phyloP scores from a whole-genome alignment of 208 protist species.

The Acanthamoeba castellanii region DNA sequence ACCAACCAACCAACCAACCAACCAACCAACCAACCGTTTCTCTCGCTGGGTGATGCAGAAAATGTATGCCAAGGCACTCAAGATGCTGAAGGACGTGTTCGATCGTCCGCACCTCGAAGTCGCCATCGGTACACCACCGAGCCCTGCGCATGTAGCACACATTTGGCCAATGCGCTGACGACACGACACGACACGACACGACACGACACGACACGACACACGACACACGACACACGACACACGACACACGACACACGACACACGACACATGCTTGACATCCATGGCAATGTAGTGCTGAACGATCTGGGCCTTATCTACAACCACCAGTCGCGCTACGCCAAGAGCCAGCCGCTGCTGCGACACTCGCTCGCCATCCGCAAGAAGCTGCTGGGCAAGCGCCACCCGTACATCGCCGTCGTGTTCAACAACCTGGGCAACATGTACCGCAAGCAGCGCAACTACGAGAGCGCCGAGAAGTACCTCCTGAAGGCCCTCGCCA shows the following conservation, averaged over 20 bases:
- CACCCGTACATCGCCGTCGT: conserved; percentile 69
- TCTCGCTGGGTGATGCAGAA: not conserved
- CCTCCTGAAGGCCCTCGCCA: conserved; percentile 24
- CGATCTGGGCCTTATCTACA: conserved; percentile 70
- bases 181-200: too few species aligned
- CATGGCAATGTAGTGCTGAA: not conserved
- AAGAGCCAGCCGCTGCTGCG: conserved; percentile 56
- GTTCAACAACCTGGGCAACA: conserved; percentile 71
- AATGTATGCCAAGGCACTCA: conserved; percentile 31
- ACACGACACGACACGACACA: too few species aligned
- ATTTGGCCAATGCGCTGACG: not conserved
- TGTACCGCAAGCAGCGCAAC: conserved; percentile 70
- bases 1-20: not conserved
- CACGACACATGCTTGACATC: not conserved
- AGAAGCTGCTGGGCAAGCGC: conserved; percentile 54
- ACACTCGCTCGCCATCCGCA: conserved; percentile 61
- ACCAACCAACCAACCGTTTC: not conserved
- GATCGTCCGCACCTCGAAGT: conserved; percentile 20
- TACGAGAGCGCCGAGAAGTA: conserved; percentile 67
- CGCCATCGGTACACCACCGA: not conserved
- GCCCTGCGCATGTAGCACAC: too few species aligned
- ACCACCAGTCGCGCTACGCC: conserved; percentile 65
- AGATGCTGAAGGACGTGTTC: conserved; percentile 59
- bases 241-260: too few species aligned
- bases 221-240: too few species aligned